Conservation (phyloP, 257 asterid species). For the Anisodus tanguticus region DNA sequence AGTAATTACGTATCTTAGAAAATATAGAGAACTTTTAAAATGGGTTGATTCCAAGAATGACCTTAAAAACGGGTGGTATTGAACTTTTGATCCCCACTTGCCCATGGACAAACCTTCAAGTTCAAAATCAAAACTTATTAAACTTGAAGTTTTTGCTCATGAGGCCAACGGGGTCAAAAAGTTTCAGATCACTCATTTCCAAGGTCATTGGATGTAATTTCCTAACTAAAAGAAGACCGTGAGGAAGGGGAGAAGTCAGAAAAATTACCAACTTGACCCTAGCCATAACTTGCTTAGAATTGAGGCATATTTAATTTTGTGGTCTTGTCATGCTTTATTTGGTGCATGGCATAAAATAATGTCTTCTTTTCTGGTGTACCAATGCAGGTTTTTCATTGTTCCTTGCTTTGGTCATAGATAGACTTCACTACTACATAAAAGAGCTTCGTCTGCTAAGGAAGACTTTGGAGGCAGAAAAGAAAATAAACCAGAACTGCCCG, state of each 20-base stretch:
- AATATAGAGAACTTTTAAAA: neutral
- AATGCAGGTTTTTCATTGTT: conserved; percentile 42
- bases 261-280: too few species aligned
- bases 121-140: too few species aligned
- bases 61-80: too few species aligned
- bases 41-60: too few species aligned
- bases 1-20: neutral
- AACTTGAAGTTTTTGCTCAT: too few species aligned
- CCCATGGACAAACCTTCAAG: too few species aligned
- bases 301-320: neutral
- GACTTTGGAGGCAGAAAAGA: conserved; percentile 34
- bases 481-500: conserved; percentile 1
- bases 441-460: conserved; percentile 37
- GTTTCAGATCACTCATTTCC: too few species aligned
- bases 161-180: too few species aligned
- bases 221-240: too few species aligned
- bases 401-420: conserved; percentile 43
- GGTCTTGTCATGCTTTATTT: neutral
- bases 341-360: neutral
- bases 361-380: neutral
- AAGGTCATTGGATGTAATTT: too few species aligned
- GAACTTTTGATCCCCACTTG: too few species aligned
- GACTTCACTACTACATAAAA: conserved; percentile 43
- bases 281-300: neutral
- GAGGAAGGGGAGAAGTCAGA: too few species aligned